These are phyloP conservation scores for Colletotrichum phormii DNA, from an alignment of 2,329 filamentous ascomycete genomes.

Conservation along the genomic window DNA sequence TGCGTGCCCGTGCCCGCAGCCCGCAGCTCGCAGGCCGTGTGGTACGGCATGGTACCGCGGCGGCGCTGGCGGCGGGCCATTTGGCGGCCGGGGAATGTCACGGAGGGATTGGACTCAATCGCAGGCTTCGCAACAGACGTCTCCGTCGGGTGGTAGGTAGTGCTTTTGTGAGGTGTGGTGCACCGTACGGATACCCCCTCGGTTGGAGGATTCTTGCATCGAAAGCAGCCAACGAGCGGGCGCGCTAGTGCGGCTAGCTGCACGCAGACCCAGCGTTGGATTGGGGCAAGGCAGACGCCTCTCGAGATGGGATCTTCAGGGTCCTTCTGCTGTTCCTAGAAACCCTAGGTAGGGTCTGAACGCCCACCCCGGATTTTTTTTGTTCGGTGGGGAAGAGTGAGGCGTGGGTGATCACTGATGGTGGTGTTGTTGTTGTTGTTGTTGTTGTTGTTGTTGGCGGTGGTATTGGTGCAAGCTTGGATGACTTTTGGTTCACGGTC, in stretches of 20 bases:
- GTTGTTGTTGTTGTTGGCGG: not conserved
- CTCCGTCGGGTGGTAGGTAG: too few relatives aligned
- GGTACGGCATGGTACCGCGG: slow-evolving; percentile 27
- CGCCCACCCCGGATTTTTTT: slow-evolving; percentile 5
- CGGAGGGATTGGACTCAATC: not conserved
- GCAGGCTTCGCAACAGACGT: too few relatives aligned
- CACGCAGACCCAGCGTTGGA: slow-evolving; percentile 25
- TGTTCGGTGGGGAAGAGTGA: not conserved
- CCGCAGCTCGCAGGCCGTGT: not conserved
- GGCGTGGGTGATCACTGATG: not conserved
- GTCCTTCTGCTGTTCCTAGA: slow-evolving; percentile 27
- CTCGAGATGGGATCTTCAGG: slow-evolving; percentile 33
- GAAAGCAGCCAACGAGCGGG: slow-evolving; percentile 21
- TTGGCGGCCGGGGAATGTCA: slow-evolving; percentile 34
- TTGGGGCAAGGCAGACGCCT: slow-evolving; percentile 26
- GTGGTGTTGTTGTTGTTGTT: not conserved
- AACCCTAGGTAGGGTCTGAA: slow-evolving; percentile 6
- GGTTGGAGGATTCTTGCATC: not conserved
- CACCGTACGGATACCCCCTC: too few relatives aligned
- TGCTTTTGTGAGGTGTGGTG: too few relatives aligned
- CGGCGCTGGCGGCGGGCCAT: slow-evolving; percentile 26
- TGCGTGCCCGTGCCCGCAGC: not conserved
- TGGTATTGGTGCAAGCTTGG: not conserved
- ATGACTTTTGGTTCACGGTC: not conserved
- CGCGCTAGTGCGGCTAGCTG: slow-evolving; percentile 32